Conservation (phyloP, 1,284 basidiomycete genomes). For the Xerocomus minutiporus region DNA sequence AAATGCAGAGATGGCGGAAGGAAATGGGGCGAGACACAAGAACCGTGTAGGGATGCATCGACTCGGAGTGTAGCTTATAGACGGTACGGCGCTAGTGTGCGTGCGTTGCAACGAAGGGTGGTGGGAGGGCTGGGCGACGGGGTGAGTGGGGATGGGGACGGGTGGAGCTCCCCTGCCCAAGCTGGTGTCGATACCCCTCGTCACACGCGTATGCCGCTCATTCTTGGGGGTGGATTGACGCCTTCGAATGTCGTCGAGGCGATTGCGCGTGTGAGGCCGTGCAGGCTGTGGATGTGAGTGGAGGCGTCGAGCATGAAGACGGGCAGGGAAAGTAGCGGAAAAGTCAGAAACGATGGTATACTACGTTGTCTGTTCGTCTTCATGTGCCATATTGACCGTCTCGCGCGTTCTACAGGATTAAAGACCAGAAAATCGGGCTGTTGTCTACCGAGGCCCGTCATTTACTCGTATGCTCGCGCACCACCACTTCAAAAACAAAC, state of each 20-base stretch:
- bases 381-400: slow-evolving; percentile 9
- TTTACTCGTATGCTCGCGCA: background rate
- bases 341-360: slow-evolving; percentile 69
- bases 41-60: too few relatives aligned
- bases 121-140: too few relatives aligned
- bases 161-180: background rate
- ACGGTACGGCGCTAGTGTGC: too few relatives aligned
- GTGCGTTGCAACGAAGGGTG: too few relatives aligned
- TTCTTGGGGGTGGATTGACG: slow-evolving; percentile 85
- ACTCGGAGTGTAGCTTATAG: too few relatives aligned
- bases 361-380: background rate
- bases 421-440: slow-evolving; percentile 91
- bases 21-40: too few relatives aligned
- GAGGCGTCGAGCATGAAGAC: slow-evolving; percentile 75
- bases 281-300: slow-evolving; percentile 86
- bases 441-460: slow-evolving; percentile 82
- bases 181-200: background rate
- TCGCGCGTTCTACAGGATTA: slow-evolving; percentile 49
- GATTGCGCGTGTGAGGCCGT: slow-evolving; percentile 66
- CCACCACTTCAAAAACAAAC: slow-evolving; percentile 82
- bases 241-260: slow-evolving; percentile 71
- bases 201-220: slow-evolving; percentile 58
- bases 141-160: background rate
- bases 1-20: too few relatives aligned
- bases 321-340: slow-evolving; percentile 65